phyloP scores from a whole-genome alignment of 169 alveolate genomes.

The Cryptosporidium muris region DNA sequence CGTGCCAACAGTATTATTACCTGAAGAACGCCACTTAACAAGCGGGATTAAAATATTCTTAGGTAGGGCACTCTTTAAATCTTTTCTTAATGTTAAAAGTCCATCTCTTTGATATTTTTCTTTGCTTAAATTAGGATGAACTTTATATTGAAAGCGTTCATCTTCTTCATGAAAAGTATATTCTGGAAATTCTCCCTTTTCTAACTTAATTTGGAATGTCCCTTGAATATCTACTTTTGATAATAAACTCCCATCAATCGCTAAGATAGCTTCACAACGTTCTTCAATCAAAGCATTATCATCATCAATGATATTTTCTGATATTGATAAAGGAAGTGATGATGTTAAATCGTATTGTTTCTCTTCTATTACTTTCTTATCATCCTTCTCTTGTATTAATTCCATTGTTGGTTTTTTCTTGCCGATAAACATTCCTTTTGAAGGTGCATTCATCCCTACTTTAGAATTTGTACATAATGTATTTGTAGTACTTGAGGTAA shows the following conservation, averaged over 20 bases:
- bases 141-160: constrained; percentile 48
- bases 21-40: constrained; percentile 44
- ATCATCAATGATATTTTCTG: constrained; percentile 48
- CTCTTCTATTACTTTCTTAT: background rate
- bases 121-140: constrained; percentile 57
- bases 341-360: constrained; percentile 15
- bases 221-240: constrained; percentile 63
- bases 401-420: constrained; percentile 72
- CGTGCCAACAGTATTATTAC: background rate
- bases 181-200: constrained; percentile 29
- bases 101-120: constrained; percentile 38
- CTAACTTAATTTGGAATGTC: constrained; percentile 33
- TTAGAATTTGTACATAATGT: background rate
- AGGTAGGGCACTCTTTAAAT: constrained; percentile 21
- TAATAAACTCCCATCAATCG: constrained; percentile 72
- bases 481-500: background rate
- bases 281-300: constrained; percentile 74
- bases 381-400: constrained; percentile 24
- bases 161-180: constrained; percentile 37
- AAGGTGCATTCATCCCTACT: constrained; percentile 63
- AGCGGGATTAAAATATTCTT: constrained; percentile 53
- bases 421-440: constrained; percentile 77
- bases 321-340: background rate
- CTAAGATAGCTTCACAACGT: constrained; percentile 56
- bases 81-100: constrained; percentile 14